These are phyloP conservation scores for Flaveria trinervia DNA, from an alignment of 129 eudicot species.

Conservation along the genomic window DNA sequence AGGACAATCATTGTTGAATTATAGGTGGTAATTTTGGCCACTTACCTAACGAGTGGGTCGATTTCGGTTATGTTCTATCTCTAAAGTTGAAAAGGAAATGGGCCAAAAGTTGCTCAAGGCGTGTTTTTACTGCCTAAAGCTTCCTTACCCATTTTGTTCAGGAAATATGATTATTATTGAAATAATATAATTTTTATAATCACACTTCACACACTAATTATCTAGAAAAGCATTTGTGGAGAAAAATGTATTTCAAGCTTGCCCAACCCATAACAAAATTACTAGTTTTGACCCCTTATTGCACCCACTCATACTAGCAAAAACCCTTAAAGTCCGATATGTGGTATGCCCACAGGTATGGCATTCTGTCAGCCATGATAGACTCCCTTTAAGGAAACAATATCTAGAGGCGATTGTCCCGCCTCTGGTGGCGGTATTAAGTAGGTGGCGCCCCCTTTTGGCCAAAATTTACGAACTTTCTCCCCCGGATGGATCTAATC, in stretches of 20 bases:
- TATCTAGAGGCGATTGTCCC: slow-evolving; percentile 83
- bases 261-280: not conserved
- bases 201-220: not conserved
- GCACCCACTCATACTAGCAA: not conserved
- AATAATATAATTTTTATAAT: not conserved
- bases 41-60: not conserved
- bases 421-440: slow-evolving; percentile 76
- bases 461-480: slow-evolving; percentile 85
- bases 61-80: not conserved
- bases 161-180: not conserved
- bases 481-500: slow-evolving; percentile 70
- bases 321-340: slow-evolving; percentile 6
- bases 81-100: slow-evolving; percentile 3
- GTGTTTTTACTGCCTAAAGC: not conserved
- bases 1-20: not conserved
- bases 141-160: not conserved
- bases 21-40: not conserved
- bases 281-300: not conserved
- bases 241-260: not conserved
- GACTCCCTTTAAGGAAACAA: slow-evolving; percentile 68
- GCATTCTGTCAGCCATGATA: slow-evolving; percentile 74
- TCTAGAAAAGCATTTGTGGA: not conserved
- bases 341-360: slow-evolving; percentile 64
- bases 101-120: not conserved
- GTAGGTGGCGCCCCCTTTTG: slow-evolving; percentile 90